These are phyloP conservation scores for Escovopsis sp. DNA, from an alignment of 2,329 filamentous ascomycete genomes.

Conservation along the genomic window DNA sequence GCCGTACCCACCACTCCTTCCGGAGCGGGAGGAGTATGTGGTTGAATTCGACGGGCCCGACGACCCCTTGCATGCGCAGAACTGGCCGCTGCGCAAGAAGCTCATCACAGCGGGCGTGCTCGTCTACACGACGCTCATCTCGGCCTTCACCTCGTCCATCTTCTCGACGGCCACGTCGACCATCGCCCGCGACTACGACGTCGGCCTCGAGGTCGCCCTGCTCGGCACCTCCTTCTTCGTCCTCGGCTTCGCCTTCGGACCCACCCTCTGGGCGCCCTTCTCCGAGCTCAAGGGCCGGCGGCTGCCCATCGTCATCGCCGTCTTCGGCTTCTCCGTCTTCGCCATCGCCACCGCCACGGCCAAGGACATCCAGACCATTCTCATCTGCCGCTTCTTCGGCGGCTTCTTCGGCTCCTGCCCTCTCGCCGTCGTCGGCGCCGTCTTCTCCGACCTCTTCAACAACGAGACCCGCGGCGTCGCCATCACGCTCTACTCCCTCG, in stretches of 20 bases:
- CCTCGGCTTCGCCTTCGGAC: constrained; percentile 57
- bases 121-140: constrained; percentile 56
- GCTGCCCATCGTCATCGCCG: constrained; percentile 42
- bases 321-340: constrained; percentile 57
- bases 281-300: constrained; percentile 56
- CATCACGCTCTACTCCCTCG: constrained; percentile 28
- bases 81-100: constrained; percentile 74
- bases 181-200: constrained; percentile 42
- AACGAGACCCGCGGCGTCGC: constrained; percentile 41
- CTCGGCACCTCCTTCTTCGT: constrained; percentile 56
- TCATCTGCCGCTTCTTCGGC: constrained; percentile 57
- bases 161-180: constrained; percentile 50
- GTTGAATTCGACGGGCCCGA: constrained; percentile 74
- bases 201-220: constrained; percentile 45
- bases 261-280: constrained; percentile 56
- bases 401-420: constrained; percentile 59
- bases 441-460: constrained; percentile 59
- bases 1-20: constrained; percentile 53
- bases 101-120: constrained; percentile 50
- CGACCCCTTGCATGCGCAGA: constrained; percentile 74
- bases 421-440: constrained; percentile 52
- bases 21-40: constrained; percentile 60
- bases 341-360: constrained; percentile 48
- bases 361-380: constrained; percentile 53
- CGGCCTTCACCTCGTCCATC: constrained; percentile 60